These are phyloP conservation scores for Glarea lozoyensis DNA, from an alignment of 495 filamentous ascomycete species.

Conservation along the genomic window DNA sequence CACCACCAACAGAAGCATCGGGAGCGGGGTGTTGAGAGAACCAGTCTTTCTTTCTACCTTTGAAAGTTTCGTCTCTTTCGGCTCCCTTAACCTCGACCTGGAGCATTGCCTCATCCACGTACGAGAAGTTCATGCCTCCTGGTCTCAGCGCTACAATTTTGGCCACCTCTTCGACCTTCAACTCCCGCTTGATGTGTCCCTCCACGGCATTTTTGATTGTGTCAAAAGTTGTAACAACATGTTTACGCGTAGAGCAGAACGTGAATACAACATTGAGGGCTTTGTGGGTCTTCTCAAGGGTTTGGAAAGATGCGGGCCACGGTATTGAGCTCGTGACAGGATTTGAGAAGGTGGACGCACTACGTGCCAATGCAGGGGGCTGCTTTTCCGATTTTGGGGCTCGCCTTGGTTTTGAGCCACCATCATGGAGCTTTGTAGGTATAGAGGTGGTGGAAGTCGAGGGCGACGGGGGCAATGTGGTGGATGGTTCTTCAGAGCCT, in stretches of 20 bases:
- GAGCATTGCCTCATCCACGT: conserved; percentile 73
- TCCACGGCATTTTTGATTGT: conserved; percentile 81
- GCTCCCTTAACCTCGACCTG: conserved; percentile 69
- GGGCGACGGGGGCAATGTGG: not conserved
- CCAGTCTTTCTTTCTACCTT: conserved; percentile 32
- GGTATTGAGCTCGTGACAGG: conserved; percentile 21
- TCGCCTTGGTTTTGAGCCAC: conserved; percentile 36
- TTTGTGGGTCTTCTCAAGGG: conserved; percentile 66
- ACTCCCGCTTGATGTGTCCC: conserved; percentile 60
- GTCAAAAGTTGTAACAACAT: conserved; percentile 83
- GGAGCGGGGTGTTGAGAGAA: conserved; percentile 29
- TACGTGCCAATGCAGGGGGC: conserved; percentile 7
- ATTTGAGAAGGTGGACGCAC: conserved; percentile 6
- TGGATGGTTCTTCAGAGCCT: conserved; percentile 9
- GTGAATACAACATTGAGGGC: conserved; percentile 91
- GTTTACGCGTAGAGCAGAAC: conserved; percentile 87
- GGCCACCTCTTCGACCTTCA: conserved; percentile 71
- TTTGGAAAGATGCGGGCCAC: conserved; percentile 69
- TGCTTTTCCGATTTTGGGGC: conserved; percentile 19
- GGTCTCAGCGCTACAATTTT: conserved; percentile 71
- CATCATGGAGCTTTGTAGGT: conserved; percentile 47
- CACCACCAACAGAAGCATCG: conserved; percentile 39
- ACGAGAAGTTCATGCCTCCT: conserved; percentile 69
- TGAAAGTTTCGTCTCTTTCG: conserved; percentile 41
- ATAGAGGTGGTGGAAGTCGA: conserved; percentile 20